Conservation (phyloP, 768 basidiomycete genomes). For the Boletus vermiculosoides region DNA sequence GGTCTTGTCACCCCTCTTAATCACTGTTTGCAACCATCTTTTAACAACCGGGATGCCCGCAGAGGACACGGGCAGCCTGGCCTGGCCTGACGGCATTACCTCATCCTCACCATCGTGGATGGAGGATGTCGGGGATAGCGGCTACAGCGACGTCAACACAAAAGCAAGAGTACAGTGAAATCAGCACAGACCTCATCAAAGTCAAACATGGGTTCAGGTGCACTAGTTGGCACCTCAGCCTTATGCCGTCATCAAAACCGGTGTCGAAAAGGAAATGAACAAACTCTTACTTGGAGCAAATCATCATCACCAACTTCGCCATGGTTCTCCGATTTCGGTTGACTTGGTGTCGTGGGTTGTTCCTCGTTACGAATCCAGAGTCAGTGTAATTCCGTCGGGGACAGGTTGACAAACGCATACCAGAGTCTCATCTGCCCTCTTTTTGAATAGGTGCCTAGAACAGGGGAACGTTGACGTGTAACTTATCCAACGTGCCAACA, state of each 20-base stretch:
- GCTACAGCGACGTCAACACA: not conserved
- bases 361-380: too few relatives aligned
- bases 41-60: not conserved
- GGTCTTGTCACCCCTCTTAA: not conserved
- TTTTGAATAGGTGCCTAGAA: too few relatives aligned
- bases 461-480: too few relatives aligned
- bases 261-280: not conserved
- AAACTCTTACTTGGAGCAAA: not conserved
- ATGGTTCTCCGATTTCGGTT: not conserved
- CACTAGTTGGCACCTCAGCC: not conserved
- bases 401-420: too few relatives aligned
- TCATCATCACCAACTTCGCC: not conserved
- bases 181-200: not conserved
- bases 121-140: not conserved
- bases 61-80: too few relatives aligned
- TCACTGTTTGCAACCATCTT: not conserved
- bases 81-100: not conserved
- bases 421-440: too few relatives aligned
- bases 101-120: not conserved
- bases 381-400: too few relatives aligned
- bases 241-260: not conserved
- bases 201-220: not conserved
- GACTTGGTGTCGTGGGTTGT: too few relatives aligned
- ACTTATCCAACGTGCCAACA: not conserved
- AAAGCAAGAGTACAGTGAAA: not conserved